A percentile compares a stretch with the other conserved stretches of the same genome.
phyloP scores from a whole-genome alignment of 2,329 filamentous ascomycete species.

The Xylaria sp. region DNA sequence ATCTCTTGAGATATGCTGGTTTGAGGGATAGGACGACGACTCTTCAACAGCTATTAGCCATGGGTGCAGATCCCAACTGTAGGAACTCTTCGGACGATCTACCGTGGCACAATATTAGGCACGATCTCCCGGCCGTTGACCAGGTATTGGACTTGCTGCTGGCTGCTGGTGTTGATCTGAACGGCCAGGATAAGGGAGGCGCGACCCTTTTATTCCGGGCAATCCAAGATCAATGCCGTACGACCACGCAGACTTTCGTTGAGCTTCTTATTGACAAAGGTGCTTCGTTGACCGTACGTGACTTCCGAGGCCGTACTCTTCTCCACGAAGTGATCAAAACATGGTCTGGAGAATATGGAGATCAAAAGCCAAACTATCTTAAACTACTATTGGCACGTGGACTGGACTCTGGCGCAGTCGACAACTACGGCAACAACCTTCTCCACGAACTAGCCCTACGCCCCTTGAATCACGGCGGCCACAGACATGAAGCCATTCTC shows the following conservation, averaged over 20 bases:
- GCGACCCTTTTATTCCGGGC: constrained; percentile 12
- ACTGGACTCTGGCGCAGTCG: neutral
- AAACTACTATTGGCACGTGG: constrained; percentile 12
- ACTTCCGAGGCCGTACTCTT: constrained; percentile 20
- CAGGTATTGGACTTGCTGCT: constrained; percentile 27
- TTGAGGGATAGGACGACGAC: neutral
- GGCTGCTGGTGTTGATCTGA: constrained; percentile 18
- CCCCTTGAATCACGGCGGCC: neutral
- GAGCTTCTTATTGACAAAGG: constrained; percentile 14
- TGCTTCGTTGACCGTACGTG: constrained; percentile 1
- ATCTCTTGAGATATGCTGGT: neutral
- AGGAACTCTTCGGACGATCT: constrained; percentile 14
- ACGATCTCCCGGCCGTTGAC: neutral
- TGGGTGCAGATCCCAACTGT: constrained; percentile 20
- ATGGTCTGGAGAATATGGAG: neutral
- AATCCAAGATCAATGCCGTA: neutral
- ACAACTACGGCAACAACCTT: constrained; percentile 23
- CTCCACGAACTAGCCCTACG: constrained; percentile 24
- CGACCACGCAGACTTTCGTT: neutral
- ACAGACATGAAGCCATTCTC: neutral
- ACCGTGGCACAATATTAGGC: neutral
- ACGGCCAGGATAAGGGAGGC: constrained; percentile 11
- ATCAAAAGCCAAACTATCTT: neutral
- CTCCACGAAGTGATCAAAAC: constrained; percentile 25
- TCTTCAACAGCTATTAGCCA: constrained; percentile 8